Conservation (phyloP, 306 rosid species). For the Cucurbita maxima region DNA sequence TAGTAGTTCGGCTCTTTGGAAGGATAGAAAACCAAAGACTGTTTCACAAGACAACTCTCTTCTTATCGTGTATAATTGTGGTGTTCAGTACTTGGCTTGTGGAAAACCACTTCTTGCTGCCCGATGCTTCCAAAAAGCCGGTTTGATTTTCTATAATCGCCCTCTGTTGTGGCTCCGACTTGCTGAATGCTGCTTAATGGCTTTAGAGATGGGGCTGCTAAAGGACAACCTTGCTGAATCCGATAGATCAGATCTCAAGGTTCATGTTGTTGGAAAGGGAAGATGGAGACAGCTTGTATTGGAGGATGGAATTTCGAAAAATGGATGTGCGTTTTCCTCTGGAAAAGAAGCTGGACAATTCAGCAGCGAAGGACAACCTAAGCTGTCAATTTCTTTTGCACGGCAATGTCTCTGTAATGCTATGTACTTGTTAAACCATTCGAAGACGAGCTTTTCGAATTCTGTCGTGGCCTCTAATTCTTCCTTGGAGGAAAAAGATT, state of each 20-base stretch:
- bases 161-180: constrained; percentile 96
- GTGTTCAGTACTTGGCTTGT: constrained; percentile 79
- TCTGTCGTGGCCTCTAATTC: constrained; percentile 51
- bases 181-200: constrained; percentile 97
- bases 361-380: constrained; percentile 47
- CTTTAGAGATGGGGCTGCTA: constrained; percentile 59
- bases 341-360: constrained; percentile 29
- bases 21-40: constrained; percentile 65
- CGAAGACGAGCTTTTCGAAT: constrained; percentile 25
- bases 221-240: constrained; percentile 26
- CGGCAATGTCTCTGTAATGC: constrained; percentile 69
- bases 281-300: constrained; percentile 92
- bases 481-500: constrained; percentile 48
- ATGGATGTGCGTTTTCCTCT: constrained; percentile 23
- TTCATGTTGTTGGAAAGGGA: constrained; percentile 65
- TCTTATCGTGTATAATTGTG: constrained; percentile 68
- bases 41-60: constrained; percentile 79
- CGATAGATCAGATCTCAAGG: constrained; percentile 46
- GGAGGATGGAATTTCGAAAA: constrained; percentile 44
- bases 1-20: constrained; percentile 54
- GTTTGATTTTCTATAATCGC: constrained; percentile 62
- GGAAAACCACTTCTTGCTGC: constrained; percentile 87
- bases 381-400: constrained; percentile 69
- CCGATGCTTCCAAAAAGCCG: constrained; percentile 85
- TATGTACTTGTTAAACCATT: constrained; percentile 45